These are phyloP conservation scores for Massospora cicadina DNA, from an alignment of 371 early-diverging fungal genomes.

Conservation along the genomic window DNA sequence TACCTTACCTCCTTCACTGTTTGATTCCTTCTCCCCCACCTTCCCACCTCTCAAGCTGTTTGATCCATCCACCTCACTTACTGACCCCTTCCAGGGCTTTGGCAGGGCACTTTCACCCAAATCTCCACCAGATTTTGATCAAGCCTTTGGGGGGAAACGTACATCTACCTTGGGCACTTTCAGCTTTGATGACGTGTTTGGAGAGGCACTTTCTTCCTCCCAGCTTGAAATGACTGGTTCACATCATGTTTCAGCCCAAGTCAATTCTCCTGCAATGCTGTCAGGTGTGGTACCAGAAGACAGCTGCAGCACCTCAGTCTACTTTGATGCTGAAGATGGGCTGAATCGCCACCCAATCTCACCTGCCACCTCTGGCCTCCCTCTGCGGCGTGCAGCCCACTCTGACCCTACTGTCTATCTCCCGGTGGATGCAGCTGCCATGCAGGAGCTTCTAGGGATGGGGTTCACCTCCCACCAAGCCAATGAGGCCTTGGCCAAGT, in stretches of 20 bases:
- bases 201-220: background rate
- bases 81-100: background rate
- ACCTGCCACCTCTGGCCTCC: background rate
- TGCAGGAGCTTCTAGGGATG: constrained; percentile 46
- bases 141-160: background rate
- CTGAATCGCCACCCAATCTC: background rate
- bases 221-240: too few species aligned
- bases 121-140: background rate
- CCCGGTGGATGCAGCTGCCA: background rate
- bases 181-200: background rate
- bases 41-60: background rate
- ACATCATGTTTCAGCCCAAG: background rate
- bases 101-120: background rate
- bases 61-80: background rate
- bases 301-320: background rate
- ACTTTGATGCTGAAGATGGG: background rate
- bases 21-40: background rate
- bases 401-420: background rate
- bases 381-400: background rate
- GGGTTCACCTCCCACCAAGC: constrained; percentile 61
- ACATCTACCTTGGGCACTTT: background rate
- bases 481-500: constrained; percentile 55
- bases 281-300: background rate
- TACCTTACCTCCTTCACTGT: background rate
- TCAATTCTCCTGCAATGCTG: background rate